These are phyloP conservation scores for Aureococcus anophagefferens DNA, from an alignment of 108 stramenopile genomes.

Conservation along the genomic window DNA sequence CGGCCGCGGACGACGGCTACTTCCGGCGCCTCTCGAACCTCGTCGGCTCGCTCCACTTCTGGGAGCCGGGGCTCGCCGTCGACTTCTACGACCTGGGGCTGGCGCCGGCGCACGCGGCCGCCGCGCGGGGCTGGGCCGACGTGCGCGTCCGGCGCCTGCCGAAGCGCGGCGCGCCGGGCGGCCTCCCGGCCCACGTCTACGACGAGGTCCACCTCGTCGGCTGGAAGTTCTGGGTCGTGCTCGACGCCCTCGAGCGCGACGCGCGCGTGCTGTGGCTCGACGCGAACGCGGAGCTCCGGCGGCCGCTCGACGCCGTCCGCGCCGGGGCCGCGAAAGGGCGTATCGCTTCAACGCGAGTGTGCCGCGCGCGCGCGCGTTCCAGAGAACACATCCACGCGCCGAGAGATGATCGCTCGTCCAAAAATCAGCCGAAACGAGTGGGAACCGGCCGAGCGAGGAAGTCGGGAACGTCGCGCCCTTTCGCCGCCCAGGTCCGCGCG, in stretches of 20 bases:
- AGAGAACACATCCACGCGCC: no score
- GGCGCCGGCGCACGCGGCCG: not conserved
- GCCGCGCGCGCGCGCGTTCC: no score
- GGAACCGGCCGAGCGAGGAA: no score
- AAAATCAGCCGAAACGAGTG: no score
- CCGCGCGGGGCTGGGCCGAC: not conserved
- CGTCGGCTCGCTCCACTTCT: not conserved
- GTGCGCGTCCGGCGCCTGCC: no score
- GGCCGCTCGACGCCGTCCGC: not conserved
- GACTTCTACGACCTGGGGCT: not conserved
- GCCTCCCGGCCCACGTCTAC: not conserved
- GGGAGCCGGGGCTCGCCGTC: not conserved
- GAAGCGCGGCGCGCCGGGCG: not conserved
- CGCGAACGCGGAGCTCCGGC: not conserved
- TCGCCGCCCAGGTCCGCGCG: no score
- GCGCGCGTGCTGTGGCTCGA: not conserved
- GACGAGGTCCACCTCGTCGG: not conserved
- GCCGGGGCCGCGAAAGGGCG: no score
- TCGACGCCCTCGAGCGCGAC: not conserved
- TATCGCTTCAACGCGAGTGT: no score
- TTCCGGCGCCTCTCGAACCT: not conserved
- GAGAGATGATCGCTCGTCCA: no score
- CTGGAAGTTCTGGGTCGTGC: not conserved
- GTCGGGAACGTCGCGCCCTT: no score
- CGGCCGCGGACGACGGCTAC: not conserved